Base-by-base conservation (phyloP, 139 green algal species). In the Dunaliella primolecta region DNA sequence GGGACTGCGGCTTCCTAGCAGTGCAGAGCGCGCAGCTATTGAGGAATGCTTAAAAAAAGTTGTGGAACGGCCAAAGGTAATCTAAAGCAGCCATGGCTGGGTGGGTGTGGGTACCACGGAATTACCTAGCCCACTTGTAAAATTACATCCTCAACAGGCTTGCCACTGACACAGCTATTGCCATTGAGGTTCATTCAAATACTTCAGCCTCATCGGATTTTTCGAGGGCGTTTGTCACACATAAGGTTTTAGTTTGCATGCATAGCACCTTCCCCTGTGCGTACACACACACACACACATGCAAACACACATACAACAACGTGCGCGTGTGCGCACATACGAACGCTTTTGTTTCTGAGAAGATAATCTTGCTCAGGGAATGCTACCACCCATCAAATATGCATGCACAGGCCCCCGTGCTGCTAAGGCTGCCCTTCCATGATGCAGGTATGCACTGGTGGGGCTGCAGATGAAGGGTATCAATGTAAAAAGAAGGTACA, bases 371-470 rank as follows among this genome's bases (percentile, higher is more conserved):
- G 31, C 76, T 20, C 24, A 15, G 0, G 1, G 35, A 31, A 20
- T 78, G 34, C 31, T 1, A 78, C 38, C 36, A 29, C 75, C 30
- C 36, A n/a, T 56, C 55, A 64, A 36, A 56, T 31, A 24, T 31
- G 35, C 55, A 2, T 78, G 31, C 37, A 30, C 89, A 97, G 92
- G 89, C 91, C 1, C 90, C 96, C 0, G 93, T 95, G n/a, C 83
- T 93, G 20, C 87, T 98, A 70, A 90, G 96, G 0, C 89, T 98
- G 29, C 92, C 91, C 0, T 98, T 98, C 81, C 96, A 98, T 85
- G 96, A 98, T 56, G 92, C 78, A 78, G 72, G 72, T 78, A 24
- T n/a, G n/a, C n/a, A n/a, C n/a, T n/a, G n/a, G n/a, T n/a, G n/a
- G n/a, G n/a, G n/a, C n/a, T n/a, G n/a, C n/a, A n/a, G n/a, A n/a